phyloP scores from a whole-genome alignment of 148 eudicot genomes.

The Diospyros lotus region DNA sequence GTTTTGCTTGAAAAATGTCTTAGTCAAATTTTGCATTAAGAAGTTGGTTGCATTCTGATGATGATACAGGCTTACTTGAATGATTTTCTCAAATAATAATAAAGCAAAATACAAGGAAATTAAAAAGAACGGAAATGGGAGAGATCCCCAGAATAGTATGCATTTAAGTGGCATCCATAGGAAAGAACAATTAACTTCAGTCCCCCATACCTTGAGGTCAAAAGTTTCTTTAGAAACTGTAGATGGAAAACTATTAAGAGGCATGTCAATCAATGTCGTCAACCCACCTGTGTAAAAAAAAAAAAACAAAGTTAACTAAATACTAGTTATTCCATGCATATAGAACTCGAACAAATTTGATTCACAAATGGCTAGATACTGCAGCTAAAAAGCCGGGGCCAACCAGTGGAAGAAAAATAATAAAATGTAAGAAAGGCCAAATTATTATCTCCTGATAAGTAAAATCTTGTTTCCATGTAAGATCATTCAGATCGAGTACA shows the following conservation, averaged over 20 bases:
- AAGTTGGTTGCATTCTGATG: too few relatives aligned
- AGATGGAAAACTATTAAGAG: slow-evolving; percentile 85
- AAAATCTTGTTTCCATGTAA: not conserved
- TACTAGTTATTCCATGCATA: not conserved
- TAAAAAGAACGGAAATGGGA: too few relatives aligned
- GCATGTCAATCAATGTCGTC: slow-evolving; percentile 97
- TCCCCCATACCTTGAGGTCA: slow-evolving; percentile 62
- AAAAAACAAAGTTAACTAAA: not conserved
- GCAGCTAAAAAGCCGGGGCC: not conserved
- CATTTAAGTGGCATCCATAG: too few relatives aligned
- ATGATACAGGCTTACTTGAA: too few relatives aligned
- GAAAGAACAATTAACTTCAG: not conserved
- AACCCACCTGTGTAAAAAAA: slow-evolving; percentile 58
- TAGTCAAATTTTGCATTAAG: too few relatives aligned
- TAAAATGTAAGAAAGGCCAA: not conserved
- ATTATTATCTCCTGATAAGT: not conserved
- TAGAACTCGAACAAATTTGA: not conserved
- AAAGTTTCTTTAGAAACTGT: slow-evolving; percentile 83
- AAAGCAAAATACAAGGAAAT: too few relatives aligned
- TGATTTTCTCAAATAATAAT: too few relatives aligned
- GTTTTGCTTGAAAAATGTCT: too few relatives aligned
- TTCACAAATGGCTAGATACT: not conserved
- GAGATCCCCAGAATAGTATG: too few relatives aligned
- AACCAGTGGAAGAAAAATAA: not conserved
- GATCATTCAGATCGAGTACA: not conserved